phyloP scores from a whole-genome alignment of 2,329 filamentous ascomycete species.

The Trichophyton verrucosum region DNA sequence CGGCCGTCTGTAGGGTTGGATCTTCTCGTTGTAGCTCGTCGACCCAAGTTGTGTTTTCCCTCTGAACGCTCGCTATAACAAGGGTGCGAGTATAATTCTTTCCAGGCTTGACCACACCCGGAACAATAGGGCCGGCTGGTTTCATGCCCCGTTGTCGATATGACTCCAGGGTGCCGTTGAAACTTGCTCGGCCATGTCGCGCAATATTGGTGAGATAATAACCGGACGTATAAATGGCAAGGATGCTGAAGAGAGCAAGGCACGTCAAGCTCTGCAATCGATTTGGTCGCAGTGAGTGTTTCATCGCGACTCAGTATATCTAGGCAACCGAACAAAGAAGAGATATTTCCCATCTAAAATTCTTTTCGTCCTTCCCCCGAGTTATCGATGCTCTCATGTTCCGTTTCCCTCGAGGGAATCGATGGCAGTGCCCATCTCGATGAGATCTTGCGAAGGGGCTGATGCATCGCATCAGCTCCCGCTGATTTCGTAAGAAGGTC shows the following conservation, averaged over 20 bases:
- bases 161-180: neutral
- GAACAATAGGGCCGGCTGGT: neutral
- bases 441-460: neutral
- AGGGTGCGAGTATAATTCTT: slow-evolving; percentile 41
- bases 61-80: slow-evolving; percentile 42
- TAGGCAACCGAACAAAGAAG: neutral
- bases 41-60: slow-evolving; percentile 46
- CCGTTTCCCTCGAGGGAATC: neutral
- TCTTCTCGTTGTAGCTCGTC: slow-evolving; percentile 30
- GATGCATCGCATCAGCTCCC: neutral
- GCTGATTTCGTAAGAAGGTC: neutral
- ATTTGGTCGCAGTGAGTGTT: neutral
- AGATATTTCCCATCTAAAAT: neutral
- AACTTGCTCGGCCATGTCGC: neutral
- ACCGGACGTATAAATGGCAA: neutral
- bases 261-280: neutral
- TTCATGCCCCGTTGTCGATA: neutral
- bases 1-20: slow-evolving; percentile 35
- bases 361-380: no score
- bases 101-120: slow-evolving; percentile 10
- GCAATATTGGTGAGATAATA: neutral
- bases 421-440: neutral
- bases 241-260: neutral
- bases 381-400: neutral
- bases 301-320: neutral